phyloP scores from a whole-genome alignment of 2,329 filamentous ascomycete genomes.

The Phaeoacremonium minimum region DNA sequence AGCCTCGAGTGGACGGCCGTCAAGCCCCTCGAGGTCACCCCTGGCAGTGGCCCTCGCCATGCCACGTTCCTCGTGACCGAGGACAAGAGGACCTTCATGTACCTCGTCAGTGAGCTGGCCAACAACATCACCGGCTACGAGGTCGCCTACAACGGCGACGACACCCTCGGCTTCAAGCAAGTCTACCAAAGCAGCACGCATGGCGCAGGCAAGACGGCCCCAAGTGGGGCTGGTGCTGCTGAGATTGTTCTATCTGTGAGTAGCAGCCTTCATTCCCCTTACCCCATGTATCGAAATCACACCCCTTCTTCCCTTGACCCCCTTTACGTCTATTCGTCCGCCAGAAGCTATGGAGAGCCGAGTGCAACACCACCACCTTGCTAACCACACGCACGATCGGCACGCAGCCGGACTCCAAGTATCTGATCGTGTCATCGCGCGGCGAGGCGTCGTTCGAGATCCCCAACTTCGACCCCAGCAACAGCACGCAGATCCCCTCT shows the following conservation, averaged over 20 bases:
- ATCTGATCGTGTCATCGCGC: constrained; percentile 65
- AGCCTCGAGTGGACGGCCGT: constrained; percentile 35
- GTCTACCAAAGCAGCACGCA: constrained; percentile 45
- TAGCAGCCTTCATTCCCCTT: constrained; percentile 8
- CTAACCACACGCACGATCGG: not conserved
- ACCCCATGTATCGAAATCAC: too few species aligned
- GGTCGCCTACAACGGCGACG: constrained; percentile 43
- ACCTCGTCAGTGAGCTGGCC: constrained; percentile 56
- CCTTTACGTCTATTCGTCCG: constrained; percentile 1
- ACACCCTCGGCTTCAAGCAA: constrained; percentile 37
- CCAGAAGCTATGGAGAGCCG: constrained; percentile 1
- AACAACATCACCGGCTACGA: constrained; percentile 54
- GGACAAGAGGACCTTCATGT: constrained; percentile 46
- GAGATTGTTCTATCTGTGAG: constrained; percentile 57
- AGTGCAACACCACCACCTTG: constrained; percentile 4
- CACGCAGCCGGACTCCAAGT: constrained; percentile 57
- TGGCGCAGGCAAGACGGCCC: constrained; percentile 34
- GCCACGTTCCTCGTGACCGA: constrained; percentile 47
- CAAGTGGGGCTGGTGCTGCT: constrained; percentile 39
- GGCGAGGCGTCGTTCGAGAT: constrained; percentile 52
- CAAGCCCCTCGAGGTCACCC: constrained; percentile 32
- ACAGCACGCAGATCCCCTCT: constrained; percentile 43
- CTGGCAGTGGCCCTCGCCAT: constrained; percentile 63
- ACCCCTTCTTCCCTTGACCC: too few species aligned
- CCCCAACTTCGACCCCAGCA: constrained; percentile 37